A percentile compares a stretch with the other conserved stretches of the same genome.
These are phyloP conservation scores for Saprolegnia parasitica DNA, from an alignment of 352 stramenopile species.

Conservation along the genomic window DNA sequence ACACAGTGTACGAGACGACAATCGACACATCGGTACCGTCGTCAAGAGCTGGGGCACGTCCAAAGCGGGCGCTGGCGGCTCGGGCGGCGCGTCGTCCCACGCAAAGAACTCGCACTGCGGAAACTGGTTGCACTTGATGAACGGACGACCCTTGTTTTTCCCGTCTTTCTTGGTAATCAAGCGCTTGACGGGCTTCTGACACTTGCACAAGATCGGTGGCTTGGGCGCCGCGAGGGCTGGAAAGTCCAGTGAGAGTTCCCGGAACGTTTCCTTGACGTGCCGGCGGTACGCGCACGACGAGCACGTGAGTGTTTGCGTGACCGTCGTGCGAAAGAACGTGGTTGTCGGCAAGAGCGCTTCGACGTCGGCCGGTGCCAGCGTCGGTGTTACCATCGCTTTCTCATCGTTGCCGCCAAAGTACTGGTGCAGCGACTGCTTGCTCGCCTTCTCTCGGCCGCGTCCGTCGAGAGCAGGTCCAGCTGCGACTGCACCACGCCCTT, in stretches of 20 bases:
- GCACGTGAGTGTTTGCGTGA: conserved; percentile 75
- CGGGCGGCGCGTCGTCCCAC: conserved; percentile 1
- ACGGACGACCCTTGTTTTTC: conserved; percentile 14
- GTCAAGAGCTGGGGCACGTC: conserved; percentile 14
- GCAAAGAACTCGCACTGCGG: conserved; percentile 25
- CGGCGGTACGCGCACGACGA: conserved; percentile 69
- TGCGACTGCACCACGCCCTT: not conserved
- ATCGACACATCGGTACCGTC: not conserved
- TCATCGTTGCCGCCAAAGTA: conserved; percentile 16
- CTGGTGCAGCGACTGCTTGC: conserved; percentile 18
- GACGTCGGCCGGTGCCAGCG: conserved; percentile 33
- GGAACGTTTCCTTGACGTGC: conserved; percentile 75
- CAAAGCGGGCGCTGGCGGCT: not conserved
- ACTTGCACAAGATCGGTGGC: conserved; percentile 32
- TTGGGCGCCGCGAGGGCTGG: conserved; percentile 30
- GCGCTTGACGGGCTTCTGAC: conserved; percentile 14
- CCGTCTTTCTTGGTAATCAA: conserved; percentile 27
- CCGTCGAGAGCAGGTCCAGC: not conserved
- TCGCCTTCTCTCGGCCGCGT: not conserved
- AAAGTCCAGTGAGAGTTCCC: conserved; percentile 83
- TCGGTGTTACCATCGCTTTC: not conserved
- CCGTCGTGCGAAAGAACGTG: conserved; percentile 70
- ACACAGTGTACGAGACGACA: not conserved
- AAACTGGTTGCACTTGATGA: conserved; percentile 22
- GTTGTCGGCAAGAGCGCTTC: conserved; percentile 46